Evolutionary conservation across 2,329 filamentous ascomycete genomes (phyloP), one percentile per base, ranked within the genome.

Genomic region (Sporothrix variecibatus): DNA sequence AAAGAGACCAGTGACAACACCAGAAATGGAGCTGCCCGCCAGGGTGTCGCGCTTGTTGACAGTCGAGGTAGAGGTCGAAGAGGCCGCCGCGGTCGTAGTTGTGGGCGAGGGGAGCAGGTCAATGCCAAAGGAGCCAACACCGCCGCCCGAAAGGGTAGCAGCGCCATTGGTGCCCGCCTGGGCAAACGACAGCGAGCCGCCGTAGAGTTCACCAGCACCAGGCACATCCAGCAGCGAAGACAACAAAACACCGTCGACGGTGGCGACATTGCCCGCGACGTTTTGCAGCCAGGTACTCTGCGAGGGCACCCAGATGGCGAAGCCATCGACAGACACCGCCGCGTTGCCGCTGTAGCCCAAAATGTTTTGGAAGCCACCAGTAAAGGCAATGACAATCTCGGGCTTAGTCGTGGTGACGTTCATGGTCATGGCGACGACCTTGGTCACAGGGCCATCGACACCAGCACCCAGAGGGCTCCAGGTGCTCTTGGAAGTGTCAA

Each of bases 221-320:
- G 91, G 86, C 26, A 94, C 84, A 72, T 91, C 86, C n/a, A 93
- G 87, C 53, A 91, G 86, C 7, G 87, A 86, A 0, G 93, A 88
- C 23, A 91, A 92, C 64, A 99, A 86, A 73, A 90, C 84, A 51
- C 96, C 97, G 74, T 87, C 87, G 78, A 97, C 88, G 7, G 88
- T 86, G 72, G 93, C 90, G 43, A 90, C 87, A 8, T 88, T 83
- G 7, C 89, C 84, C 49, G 90, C 82, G 23, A 98, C 84, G 77
- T 97, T 96, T 80, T 94, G 90, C 20, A 99, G 86, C 96, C 96
- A 99, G 80, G 96, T 96, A 74, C 87, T 87, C 76, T 88, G 86
- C 3, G 94, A 97, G 2, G 93, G 93, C 8, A 98, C 92, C 96
- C 96, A 99, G 51, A 98, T 86, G 17, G 94, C 95, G 79, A 99